Evolutionary conservation across 352 stramenopile genomes (phyloP).

Genomic region (Globisporangium abappressorium): DNA sequence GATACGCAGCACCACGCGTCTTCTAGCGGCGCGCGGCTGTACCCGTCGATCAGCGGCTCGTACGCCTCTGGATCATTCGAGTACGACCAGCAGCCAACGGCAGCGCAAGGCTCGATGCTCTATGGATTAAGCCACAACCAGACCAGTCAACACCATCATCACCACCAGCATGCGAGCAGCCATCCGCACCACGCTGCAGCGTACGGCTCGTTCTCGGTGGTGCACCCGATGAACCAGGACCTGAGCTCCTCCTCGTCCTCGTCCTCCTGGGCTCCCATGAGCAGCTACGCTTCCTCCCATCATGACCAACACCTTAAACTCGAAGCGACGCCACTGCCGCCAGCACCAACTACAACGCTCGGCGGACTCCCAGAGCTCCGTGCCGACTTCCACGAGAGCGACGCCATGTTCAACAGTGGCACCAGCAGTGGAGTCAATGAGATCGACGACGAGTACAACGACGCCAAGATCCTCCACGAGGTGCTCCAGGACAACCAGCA

Average conservation of each 20-base stretch:
- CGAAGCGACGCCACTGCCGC: neutral
- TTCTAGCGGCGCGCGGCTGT: neutral
- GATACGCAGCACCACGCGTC: neutral
- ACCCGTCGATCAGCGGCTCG: neutral
- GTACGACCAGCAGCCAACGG: neutral
- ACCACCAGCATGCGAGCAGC: neutral
- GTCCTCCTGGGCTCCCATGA: neutral
- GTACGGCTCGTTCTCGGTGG: neutral
- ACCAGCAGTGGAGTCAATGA: neutral
- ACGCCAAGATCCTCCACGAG: conserved; percentile 19
- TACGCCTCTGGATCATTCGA: neutral
- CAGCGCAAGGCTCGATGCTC: neutral
- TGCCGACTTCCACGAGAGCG: conserved; percentile 4
- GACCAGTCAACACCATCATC: neutral
- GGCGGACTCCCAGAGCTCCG: conserved; percentile 1
- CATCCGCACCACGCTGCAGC: neutral
- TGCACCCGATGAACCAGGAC: conserved; percentile 4
- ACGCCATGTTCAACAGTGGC: neutral
- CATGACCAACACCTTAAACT: neutral
- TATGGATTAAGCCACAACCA: neutral
- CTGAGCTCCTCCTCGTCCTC: neutral
- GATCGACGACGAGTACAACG: conserved; percentile 15
- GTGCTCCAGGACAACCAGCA: conserved; percentile 17
- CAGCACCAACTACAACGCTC: neutral
- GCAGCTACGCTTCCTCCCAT: neutral